phyloP scores from a whole-genome alignment of 768 basidiomycete species.

The Filobasidium wieringae region DNA sequence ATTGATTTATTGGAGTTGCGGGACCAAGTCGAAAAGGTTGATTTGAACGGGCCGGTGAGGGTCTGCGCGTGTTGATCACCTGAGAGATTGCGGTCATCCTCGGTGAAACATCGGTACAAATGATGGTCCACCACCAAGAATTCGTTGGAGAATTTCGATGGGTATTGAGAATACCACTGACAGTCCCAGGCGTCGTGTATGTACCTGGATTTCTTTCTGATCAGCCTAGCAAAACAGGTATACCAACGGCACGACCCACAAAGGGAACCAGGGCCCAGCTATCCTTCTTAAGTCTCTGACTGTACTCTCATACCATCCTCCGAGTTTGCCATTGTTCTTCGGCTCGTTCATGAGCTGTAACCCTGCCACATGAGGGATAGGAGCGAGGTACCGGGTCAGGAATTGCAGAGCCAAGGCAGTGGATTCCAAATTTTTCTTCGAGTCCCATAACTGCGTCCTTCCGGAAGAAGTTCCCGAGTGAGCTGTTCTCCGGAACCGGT shows the following conservation, averaged over 20 bases:
- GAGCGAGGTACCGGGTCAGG: slow-evolving; percentile 37
- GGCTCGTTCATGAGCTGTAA: slow-evolving; percentile 53
- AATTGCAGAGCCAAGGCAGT: slow-evolving; percentile 35
- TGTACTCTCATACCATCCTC: slow-evolving; percentile 53
- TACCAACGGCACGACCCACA: slow-evolving; percentile 27
- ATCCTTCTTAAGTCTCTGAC: slow-evolving; percentile 48
- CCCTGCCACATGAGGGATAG: slow-evolving; percentile 47
- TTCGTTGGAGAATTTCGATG: slow-evolving; percentile 33
- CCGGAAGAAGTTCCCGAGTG: slow-evolving; percentile 46
- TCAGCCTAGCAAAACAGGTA: not conserved
- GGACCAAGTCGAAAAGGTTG: slow-evolving; percentile 41
- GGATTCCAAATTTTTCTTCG: slow-evolving; percentile 27
- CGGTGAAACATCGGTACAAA: slow-evolving; percentile 68
- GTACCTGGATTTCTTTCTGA: slow-evolving; percentile 37
- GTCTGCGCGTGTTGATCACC: slow-evolving; percentile 49
- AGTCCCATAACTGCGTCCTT: slow-evolving; percentile 29
- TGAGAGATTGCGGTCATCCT: slow-evolving; percentile 47
- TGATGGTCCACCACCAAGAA: slow-evolving; percentile 66
- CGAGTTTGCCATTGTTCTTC: slow-evolving; percentile 45
- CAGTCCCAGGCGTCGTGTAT: slow-evolving; percentile 66
- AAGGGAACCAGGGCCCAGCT: slow-evolving; percentile 48
- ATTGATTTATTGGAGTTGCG: slow-evolving; percentile 45
- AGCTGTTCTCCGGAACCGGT: slow-evolving; percentile 25
- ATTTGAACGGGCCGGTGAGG: slow-evolving; percentile 42
- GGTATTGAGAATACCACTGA: slow-evolving; percentile 47